These are phyloP conservation scores for Westerdykella sp. DNA, from an alignment of 2,329 filamentous ascomycete genomes.

Conservation along the genomic window DNA sequence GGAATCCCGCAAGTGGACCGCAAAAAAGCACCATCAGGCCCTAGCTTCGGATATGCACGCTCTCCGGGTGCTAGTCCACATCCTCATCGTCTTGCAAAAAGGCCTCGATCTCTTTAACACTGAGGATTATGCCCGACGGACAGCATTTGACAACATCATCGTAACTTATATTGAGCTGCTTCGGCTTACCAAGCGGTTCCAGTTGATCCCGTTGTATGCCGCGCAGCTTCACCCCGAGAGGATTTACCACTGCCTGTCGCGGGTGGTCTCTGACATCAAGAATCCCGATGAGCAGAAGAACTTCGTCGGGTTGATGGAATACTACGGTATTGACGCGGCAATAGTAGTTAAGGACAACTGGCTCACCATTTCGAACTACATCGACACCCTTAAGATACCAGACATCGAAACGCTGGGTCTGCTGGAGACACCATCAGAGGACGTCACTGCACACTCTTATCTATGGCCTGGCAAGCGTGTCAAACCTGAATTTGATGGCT, in stretches of 20 bases:
- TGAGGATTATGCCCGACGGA: constrained; percentile 31
- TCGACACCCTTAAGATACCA: not conserved
- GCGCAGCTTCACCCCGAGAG: constrained; percentile 64
- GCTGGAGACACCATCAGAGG: constrained; percentile 43
- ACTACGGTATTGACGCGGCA: constrained; percentile 65
- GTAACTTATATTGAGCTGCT: constrained; percentile 77
- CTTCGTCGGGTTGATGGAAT: constrained; percentile 68
- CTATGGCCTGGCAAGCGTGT: constrained; percentile 57
- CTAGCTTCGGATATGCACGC: constrained; percentile 40
- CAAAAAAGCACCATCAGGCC: constrained; percentile 22
- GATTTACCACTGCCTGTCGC: constrained; percentile 64
- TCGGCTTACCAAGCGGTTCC: constrained; percentile 63
- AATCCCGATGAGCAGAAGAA: constrained; percentile 58
- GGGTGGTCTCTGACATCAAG: constrained; percentile 68
- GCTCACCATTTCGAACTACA: constrained; percentile 4
- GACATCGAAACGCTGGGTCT: constrained; percentile 28
- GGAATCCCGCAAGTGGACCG: constrained; percentile 15
- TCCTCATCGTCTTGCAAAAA: constrained; percentile 60
- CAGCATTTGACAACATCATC: constrained; percentile 65
- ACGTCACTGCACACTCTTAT: constrained; percentile 27
- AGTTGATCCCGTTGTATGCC: constrained; percentile 82
- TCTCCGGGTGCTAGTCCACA: constrained; percentile 43
- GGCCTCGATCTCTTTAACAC: constrained; percentile 41
- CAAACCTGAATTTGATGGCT: constrained; percentile 58
- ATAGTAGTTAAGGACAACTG: constrained; percentile 63